These are phyloP conservation scores for Trichoderma brevicompactum DNA, from an alignment of 2,329 filamentous ascomycete genomes.

Conservation along the genomic window DNA sequence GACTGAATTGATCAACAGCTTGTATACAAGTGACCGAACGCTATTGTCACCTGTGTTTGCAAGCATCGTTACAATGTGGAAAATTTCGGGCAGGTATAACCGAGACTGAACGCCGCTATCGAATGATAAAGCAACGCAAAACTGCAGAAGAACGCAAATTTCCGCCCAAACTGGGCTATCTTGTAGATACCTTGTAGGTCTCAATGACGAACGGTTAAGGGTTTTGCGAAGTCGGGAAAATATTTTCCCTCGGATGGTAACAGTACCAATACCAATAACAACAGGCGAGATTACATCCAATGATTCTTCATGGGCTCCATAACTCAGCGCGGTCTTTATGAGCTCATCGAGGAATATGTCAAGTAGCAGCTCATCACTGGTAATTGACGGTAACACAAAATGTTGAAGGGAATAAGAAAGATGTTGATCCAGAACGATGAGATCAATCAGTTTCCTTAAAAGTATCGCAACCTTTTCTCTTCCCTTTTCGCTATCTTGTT, in stretches of 20 bases:
- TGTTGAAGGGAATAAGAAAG: conserved; percentile 66
- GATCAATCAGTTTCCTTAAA: conserved; percentile 69
- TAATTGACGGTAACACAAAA: conserved; percentile 67
- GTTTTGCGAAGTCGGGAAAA: conserved; percentile 69
- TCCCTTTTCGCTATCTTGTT: conserved; percentile 67
- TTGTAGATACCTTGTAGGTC: conserved; percentile 66
- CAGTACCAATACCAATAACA: conserved; percentile 65
- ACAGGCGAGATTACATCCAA: conserved; percentile 66
- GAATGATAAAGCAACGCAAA: conserved; percentile 69
- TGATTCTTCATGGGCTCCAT: conserved; percentile 62
- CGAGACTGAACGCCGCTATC: conserved; percentile 70
- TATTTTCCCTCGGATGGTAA: conserved; percentile 67
- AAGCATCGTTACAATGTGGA: conserved; percentile 72
- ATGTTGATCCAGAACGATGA: conserved; percentile 63
- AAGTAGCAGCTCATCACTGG: conserved; percentile 65
- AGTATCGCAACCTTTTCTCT: conserved; percentile 66
- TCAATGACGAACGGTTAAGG: conserved; percentile 67
- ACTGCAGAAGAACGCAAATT: conserved; percentile 68
- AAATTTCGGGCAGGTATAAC: conserved; percentile 69
- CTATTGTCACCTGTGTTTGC: conserved; percentile 65
- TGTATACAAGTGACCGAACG: conserved; percentile 63
- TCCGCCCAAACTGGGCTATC: conserved; percentile 73
- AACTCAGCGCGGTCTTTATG: conserved; percentile 63
- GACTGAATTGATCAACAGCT: conserved; percentile 67
- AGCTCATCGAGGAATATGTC: conserved; percentile 72